Percentiles rank a stretch among this genome's conserved stretches.
phyloP scores from a whole-genome alignment of 1,139 yeast species.

The Kurtzmaniella natalensis region DNA sequence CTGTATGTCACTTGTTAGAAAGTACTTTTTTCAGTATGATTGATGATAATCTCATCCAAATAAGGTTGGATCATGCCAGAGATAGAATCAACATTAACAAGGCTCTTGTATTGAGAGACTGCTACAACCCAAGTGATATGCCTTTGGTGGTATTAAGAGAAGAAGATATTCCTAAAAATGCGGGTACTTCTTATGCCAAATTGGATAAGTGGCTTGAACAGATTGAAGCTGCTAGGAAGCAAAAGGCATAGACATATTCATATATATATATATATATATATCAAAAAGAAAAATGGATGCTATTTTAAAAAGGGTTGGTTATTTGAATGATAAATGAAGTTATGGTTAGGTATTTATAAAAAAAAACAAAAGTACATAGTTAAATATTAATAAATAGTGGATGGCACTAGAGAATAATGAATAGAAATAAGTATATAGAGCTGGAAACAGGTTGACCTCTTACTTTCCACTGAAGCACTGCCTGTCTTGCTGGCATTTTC shows the following conservation, averaged over 20 bases:
- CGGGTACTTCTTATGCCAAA: slow-evolving; percentile 13
- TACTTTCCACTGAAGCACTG: no score
- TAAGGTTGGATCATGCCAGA: slow-evolving; percentile 26
- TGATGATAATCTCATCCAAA: slow-evolving; percentile 20
- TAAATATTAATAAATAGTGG: no score
- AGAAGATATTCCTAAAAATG: slow-evolving; percentile 18
- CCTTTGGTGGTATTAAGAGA: slow-evolving; percentile 18
- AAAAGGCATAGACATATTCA: not conserved
- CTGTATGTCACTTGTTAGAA: slow-evolving; percentile 14
- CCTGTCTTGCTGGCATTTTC: no score
- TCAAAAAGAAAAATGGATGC: no score
- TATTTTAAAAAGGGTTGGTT: no score
- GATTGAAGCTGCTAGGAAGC: slow-evolving; percentile 15
- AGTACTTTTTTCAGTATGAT: slow-evolving; percentile 19
- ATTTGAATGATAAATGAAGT: no score
- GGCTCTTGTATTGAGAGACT: slow-evolving; percentile 23
- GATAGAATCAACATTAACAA: slow-evolving; percentile 16
- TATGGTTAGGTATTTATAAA: no score
- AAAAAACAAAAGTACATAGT: no score
- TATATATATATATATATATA: slow-evolving; percentile 1
- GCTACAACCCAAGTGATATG: slow-evolving; percentile 22
- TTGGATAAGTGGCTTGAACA: slow-evolving; percentile 20
- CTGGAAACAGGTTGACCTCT: no score
- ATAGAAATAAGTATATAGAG: no score
- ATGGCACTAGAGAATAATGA: no score